Conservation (phyloP, 805 yeast genomes). For the Teunomyces panamensis region DNA sequence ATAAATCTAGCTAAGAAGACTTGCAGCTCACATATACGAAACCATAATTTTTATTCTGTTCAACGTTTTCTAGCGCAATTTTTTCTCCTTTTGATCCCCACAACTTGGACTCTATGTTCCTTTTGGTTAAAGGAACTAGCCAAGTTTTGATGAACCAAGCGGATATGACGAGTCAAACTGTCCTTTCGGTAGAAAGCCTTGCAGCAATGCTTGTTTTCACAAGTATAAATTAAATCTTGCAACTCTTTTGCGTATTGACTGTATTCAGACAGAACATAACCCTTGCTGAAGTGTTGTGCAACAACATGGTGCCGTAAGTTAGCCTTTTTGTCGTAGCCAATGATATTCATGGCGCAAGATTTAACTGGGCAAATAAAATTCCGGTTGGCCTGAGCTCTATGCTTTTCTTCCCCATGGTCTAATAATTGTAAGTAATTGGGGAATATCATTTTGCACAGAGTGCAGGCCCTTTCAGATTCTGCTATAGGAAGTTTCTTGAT, state of each 20-base stretch:
- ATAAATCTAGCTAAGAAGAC: neutral
- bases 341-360: slow-evolving; percentile 40
- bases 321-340: slow-evolving; percentile 35
- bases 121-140: slow-evolving; percentile 6
- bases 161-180: slow-evolving; percentile 13
- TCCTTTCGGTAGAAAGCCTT: slow-evolving; percentile 15
- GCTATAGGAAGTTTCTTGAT: slow-evolving; percentile 2
- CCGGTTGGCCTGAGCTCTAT: slow-evolving; percentile 13
- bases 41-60: neutral
- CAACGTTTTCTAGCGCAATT: neutral
- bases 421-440: slow-evolving; percentile 27
- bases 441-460: slow-evolving; percentile 33
- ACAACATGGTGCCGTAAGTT: slow-evolving; percentile 28
- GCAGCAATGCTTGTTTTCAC: slow-evolving; percentile 10
- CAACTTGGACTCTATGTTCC: neutral
- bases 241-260: slow-evolving; percentile 4
- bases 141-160: slow-evolving; percentile 11
- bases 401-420: slow-evolving; percentile 31
- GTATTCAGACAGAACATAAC: slow-evolving; percentile 10
- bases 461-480: slow-evolving; percentile 8
- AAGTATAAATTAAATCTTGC: slow-evolving; percentile 7
- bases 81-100: neutral
- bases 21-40: neutral
- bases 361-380: slow-evolving; percentile 29
- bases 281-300: slow-evolving; percentile 21